phyloP scores from a whole-genome alignment of 768 basidiomycete species.

The Tricholoma terreum region DNA sequence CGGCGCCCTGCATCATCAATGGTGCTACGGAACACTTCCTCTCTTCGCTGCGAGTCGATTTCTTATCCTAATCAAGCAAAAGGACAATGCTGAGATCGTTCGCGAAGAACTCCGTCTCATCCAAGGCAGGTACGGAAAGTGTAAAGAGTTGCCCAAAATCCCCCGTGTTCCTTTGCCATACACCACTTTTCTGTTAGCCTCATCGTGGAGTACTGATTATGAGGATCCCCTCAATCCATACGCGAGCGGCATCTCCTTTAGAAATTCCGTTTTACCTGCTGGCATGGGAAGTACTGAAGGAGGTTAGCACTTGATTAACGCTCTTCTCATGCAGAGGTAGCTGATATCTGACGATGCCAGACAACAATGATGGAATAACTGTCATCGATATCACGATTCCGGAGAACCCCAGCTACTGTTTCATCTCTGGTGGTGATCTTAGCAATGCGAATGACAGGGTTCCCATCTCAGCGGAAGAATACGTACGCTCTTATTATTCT shows the following conservation, averaged over 20 bases:
- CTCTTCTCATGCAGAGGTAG: not conserved
- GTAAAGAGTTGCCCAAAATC: constrained; percentile 11
- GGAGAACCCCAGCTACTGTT: constrained; percentile 24
- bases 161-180: constrained; percentile 32
- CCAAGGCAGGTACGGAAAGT: constrained; percentile 28
- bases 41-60: constrained; percentile 30
- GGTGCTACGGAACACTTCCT: constrained; percentile 36
- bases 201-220: constrained; percentile 28
- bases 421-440: constrained; percentile 6
- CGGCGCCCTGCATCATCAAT: constrained; percentile 38
- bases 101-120: constrained; percentile 30
- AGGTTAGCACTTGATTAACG: constrained; percentile 17
- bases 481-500: constrained; percentile 16
- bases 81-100: constrained; percentile 35
- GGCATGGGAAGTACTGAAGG: constrained; percentile 22
- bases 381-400: constrained; percentile 23
- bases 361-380: constrained; percentile 30
- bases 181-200: constrained; percentile 26
- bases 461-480: constrained; percentile 17
- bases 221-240: constrained; percentile 12
- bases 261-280: constrained; percentile 14
- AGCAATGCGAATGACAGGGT: not conserved
- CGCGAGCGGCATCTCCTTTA: constrained; percentile 15
- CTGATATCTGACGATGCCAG: constrained; percentile 8
- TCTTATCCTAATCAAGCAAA: constrained; percentile 30